Evolutionary conservation across 495 filamentous ascomycete species (phyloP), one percentile per base, ranked within the genome.

Genomic region (Neurospora sp.): DNA sequence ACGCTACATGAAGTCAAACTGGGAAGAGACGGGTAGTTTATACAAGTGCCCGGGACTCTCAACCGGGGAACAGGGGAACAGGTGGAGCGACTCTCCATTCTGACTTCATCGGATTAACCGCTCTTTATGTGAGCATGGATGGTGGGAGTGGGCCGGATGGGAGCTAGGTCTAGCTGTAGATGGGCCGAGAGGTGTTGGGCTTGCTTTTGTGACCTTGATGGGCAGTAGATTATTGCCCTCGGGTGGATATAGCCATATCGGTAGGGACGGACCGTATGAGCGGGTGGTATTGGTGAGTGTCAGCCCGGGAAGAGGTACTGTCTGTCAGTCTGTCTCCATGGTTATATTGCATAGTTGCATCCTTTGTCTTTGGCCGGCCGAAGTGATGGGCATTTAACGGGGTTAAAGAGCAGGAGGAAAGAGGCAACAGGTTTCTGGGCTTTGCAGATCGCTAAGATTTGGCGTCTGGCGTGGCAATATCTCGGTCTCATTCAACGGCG

Each of bases 241-340:
- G 74, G 71, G 76, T 71, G 74, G 22, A 79, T 76, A 83, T 83
- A 80, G 81, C 80, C 80, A 82, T 73, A 77, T 79, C 82, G 82
- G 82, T 79, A 81, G 74, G 76, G 73, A 74, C 82, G 82, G 82
- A 82, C 82, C 82, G 82, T 79, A 70, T 73, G 77, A 80, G 82
- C 82, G 53, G 80, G 79, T 82, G 73, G 74, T 41, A 76, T 77
- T 35, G 71, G 78, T 75, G 72, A 74, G 72, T 74, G 61, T 40
- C 72, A 71, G 72, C 59, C 71, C 69, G 71, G 71, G 72, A 68
- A 39, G 65, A 69, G 70, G 37, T 39, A 31, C 70, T 38, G 31
- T 59, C 42, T 71, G 70, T 61, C 18, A 1, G 70, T 31, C 22
- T 31, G 68, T 38, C 61, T 70, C 61, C 74, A 68, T 68, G 72